phyloP scores from a whole-genome alignment of 2,329 filamentous ascomycete genomes.

The Paecilomyces niveus region DNA sequence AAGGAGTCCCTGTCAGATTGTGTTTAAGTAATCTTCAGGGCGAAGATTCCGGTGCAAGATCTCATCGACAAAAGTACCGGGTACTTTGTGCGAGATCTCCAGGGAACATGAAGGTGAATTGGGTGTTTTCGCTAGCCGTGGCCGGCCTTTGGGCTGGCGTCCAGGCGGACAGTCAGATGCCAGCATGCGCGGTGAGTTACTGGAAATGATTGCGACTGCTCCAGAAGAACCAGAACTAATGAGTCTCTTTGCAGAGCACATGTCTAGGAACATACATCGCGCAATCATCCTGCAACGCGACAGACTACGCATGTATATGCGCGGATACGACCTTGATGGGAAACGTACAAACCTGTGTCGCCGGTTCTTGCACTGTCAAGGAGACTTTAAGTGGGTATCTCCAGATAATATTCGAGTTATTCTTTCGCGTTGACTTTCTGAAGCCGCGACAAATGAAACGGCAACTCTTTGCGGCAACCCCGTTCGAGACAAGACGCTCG shows the following conservation, averaged over 20 bases:
- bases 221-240: background rate
- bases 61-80: background rate
- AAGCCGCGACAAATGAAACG: constrained; percentile 7
- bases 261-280: background rate
- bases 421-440: background rate
- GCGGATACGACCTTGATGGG: background rate
- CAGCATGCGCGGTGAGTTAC: background rate
- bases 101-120: background rate
- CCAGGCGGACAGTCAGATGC: background rate
- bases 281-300: background rate
- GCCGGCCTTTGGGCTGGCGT: background rate
- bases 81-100: background rate
- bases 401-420: background rate
- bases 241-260: background rate
- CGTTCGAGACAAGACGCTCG: background rate
- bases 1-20: background rate
- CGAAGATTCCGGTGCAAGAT: background rate
- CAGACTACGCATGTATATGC: background rate
- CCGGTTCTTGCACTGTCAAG: background rate
- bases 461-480: background rate
- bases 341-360: background rate
- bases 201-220: background rate
- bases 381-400: background rate
- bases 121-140: background rate
- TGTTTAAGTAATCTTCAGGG: background rate